These are phyloP conservation scores for Collybia mongolica DNA, from an alignment of 768 basidiomycete species.

Conservation along the genomic window DNA sequence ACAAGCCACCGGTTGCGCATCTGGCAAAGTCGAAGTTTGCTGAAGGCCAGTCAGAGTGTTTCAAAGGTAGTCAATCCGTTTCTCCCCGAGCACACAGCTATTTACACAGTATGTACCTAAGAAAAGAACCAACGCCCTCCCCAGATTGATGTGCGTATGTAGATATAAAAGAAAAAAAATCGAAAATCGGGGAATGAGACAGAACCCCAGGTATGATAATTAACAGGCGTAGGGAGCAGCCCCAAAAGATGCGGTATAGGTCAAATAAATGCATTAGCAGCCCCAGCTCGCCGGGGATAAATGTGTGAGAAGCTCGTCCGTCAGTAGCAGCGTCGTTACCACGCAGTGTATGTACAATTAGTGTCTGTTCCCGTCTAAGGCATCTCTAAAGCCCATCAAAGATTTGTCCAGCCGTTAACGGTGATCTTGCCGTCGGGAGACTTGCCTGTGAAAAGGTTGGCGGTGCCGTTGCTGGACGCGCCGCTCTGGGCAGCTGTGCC, in stretches of 20 bases:
- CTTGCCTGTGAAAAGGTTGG: conserved; percentile 40
- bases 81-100: too few species aligned
- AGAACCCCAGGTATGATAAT: too few species aligned
- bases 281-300: neutral
- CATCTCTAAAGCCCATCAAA: conserved; percentile 5
- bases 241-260: too few species aligned
- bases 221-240: too few species aligned
- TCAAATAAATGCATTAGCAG: conserved; percentile 1
- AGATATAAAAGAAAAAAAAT: conserved; percentile 11
- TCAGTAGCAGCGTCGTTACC: neutral
- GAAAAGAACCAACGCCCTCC: too few species aligned
- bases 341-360: neutral
- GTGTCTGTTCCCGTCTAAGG: neutral
- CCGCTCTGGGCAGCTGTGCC: conserved; percentile 18
- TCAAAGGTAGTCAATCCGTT: too few species aligned
- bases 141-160: too few species aligned
- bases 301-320: neutral
- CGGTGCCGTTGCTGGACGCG: conserved; percentile 7
- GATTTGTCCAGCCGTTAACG: conserved; percentile 44
- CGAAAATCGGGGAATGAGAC: conserved; percentile 19
- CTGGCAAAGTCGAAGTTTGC: too few species aligned
- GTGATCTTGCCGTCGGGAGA: conserved; percentile 39
- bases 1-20: too few species aligned
- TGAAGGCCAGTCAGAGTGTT: too few species aligned
- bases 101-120: too few species aligned